Evolutionary conservation across 495 filamentous ascomycete species (phyloP), one percentile per base, ranked within the genome.

Genomic region (Aspergillus saccharolyticus): DNA sequence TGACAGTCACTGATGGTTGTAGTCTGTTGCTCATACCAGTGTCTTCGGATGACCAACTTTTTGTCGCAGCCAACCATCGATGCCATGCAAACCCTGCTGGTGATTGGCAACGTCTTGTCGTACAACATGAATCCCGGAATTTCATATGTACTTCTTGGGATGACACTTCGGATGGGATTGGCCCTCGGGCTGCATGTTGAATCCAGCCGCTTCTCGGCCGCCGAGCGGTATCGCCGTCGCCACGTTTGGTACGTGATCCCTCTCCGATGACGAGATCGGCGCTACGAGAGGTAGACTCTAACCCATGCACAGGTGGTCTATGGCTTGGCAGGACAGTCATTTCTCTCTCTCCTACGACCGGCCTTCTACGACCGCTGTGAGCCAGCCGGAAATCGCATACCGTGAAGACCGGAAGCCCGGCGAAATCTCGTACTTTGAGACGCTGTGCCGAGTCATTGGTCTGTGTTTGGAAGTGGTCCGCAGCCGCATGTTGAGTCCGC

Each of bases 51-150:
- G 68, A 80, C 75, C n/a, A 85, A 85, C 61, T 85, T 83, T 60
- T 59, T 85, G 3, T 83, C 81, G 0, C 78, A 80, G 53, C 75
- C 82, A n/a, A 80, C 77, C 9, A 71, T 84, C 52, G 80, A 83
- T 54, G 80, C 74, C 18, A 82, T 85, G 10, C 80, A 85, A 57
- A 80, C 79, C 0, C 66, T 85, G 15, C 59, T 84, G 9, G 78
- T 85, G 5, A 79, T 85, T 28, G 80, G 82, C 44, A 82, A 84
- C 62, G 82, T 83, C 1, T 66, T 85, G n/a, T 80, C 79, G 12
- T 85, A 84, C 61, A 83, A 83, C 51, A 83, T 85, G 80, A 85
- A 84, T 52, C 80, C 83, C n/a, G 83, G 82, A 1, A 81, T 82
- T 18, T 79, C 81, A 1, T 85, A 83, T 68, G 78, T 80, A 16